Percentiles rank a stretch among this genome's conserved stretches.
Conservation (phyloP, 192 early-diverging fungal species). For the Gonapodya prolifera region DNA sequence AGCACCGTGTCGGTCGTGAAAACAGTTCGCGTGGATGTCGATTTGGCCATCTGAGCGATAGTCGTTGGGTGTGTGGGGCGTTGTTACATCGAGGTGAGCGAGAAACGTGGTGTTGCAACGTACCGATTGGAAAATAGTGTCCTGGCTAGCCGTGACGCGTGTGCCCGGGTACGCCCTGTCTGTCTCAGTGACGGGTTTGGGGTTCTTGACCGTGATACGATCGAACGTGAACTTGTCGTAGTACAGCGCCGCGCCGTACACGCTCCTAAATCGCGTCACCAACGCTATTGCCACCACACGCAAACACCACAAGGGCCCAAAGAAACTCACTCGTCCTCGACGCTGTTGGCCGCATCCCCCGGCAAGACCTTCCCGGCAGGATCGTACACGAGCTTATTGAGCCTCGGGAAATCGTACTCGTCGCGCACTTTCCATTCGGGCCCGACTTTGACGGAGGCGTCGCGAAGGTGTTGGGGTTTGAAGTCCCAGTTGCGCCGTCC, state of each 20-base stretch:
- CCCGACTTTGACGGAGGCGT: slow-evolving; percentile 74
- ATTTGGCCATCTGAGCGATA: slow-evolving; percentile 8
- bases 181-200: slow-evolving; percentile 53
- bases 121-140: slow-evolving; percentile 60
- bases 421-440: slow-evolving; percentile 85
- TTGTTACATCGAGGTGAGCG: too few species aligned
- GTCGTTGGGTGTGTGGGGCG: too few species aligned
- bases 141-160: slow-evolving; percentile 74
- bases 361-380: slow-evolving; percentile 46
- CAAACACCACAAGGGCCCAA: too few species aligned
- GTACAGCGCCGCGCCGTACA: slow-evolving; percentile 26
- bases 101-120: too few species aligned
- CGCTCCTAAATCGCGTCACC: not conserved
- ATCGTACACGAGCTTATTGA: slow-evolving; percentile 70
- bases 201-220: slow-evolving; percentile 66
- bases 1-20: slow-evolving; percentile 89
- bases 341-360: not conserved
- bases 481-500: too few species aligned
- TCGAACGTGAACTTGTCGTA: slow-evolving; percentile 75
- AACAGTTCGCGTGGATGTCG: slow-evolving; percentile 25
- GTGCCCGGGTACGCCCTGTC: slow-evolving; percentile 41
- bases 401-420: slow-evolving; percentile 84
- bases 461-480: slow-evolving; percentile 59
- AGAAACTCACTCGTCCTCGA: too few species aligned
- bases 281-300: too few species aligned